These are phyloP conservation scores for Poa annua DNA, from an alignment of 176 grass and related monocot genomes.

Conservation along the genomic window DNA sequence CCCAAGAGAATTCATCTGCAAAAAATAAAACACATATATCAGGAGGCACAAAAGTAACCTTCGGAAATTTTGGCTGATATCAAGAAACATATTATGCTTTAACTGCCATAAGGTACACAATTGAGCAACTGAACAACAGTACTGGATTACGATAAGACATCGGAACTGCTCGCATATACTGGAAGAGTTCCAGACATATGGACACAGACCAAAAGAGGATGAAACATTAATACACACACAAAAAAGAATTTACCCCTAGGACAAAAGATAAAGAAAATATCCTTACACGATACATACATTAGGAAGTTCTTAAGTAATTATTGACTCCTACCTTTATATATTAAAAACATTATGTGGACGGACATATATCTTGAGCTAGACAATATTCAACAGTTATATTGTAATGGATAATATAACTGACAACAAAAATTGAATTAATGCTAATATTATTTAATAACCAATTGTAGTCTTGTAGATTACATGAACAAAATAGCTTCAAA, in stretches of 20 bases:
- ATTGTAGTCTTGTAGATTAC: background rate
- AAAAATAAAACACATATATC: conserved; percentile 28
- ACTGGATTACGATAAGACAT: background rate
- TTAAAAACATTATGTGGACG: background rate
- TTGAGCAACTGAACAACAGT: background rate
- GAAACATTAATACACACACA: conserved; percentile 1
- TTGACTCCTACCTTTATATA: conserved; percentile 1
- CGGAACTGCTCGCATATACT: background rate
- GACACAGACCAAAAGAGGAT: background rate
- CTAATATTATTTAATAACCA: background rate
- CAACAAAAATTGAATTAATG: background rate
- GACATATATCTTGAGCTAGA: background rate
- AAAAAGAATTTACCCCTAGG: conserved; percentile 7
- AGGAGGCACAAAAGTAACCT: conserved; percentile 4
- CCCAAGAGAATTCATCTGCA: conserved; percentile 88
- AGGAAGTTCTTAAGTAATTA: background rate
- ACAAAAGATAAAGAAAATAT: background rate
- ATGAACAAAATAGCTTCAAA: background rate
- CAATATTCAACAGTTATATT: background rate
- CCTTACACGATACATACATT: background rate
- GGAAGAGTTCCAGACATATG: background rate
- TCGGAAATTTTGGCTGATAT: background rate
- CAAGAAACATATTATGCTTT: conserved; percentile 19
- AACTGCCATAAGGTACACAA: conserved; percentile 13
- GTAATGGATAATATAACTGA: conserved; percentile 1